Conservation (phyloP, 208 protist species). For the Trypanosoma scelopori region DNA sequence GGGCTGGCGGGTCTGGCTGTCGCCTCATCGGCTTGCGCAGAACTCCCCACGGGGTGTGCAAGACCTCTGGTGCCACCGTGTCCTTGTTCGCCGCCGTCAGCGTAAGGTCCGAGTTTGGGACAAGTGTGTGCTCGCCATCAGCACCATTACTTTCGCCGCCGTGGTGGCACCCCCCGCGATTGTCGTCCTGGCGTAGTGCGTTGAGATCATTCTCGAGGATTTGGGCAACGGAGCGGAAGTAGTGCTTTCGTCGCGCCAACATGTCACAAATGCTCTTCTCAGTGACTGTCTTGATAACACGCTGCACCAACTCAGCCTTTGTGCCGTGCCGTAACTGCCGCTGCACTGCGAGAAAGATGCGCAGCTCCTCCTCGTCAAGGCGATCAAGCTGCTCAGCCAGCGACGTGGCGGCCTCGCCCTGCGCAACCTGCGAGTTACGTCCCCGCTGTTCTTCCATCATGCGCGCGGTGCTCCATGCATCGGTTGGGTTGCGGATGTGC, state of each 20-base stretch:
- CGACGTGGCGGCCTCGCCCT: constrained; percentile 32
- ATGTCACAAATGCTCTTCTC: constrained; percentile 70
- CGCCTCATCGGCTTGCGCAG: constrained; percentile 67
- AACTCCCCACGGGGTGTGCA: constrained; percentile 87
- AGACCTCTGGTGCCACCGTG: constrained; percentile 51
- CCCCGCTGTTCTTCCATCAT: constrained; percentile 59
- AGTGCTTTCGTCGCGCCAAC: constrained; percentile 75
- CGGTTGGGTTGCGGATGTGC: constrained; percentile 80
- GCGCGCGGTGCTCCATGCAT: constrained; percentile 74
- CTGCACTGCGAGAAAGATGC: constrained; percentile 84
- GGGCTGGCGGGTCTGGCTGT: constrained; percentile 5
- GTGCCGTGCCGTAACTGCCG: constrained; percentile 85
- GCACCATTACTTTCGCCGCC: not conserved
- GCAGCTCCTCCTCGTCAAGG: constrained; percentile 88
- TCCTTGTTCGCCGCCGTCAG: constrained; percentile 45
- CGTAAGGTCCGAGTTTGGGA: constrained; percentile 36
- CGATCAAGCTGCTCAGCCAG: constrained; percentile 46
- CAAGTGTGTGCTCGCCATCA: not conserved
- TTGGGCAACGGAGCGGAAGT: constrained; percentile 83
- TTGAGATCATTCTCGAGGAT: constrained; percentile 67
- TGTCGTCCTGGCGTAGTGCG: constrained; percentile 40
- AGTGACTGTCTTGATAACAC: constrained; percentile 58
- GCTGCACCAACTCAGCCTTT: constrained; percentile 66
- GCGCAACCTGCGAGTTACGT: constrained; percentile 20
- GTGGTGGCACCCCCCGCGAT: no score